Percentiles rank a stretch among this genome's conserved stretches.
These are phyloP conservation scores for Hypoxylon rickii DNA, from an alignment of 495 filamentous ascomycete genomes.

Conservation along the genomic window DNA sequence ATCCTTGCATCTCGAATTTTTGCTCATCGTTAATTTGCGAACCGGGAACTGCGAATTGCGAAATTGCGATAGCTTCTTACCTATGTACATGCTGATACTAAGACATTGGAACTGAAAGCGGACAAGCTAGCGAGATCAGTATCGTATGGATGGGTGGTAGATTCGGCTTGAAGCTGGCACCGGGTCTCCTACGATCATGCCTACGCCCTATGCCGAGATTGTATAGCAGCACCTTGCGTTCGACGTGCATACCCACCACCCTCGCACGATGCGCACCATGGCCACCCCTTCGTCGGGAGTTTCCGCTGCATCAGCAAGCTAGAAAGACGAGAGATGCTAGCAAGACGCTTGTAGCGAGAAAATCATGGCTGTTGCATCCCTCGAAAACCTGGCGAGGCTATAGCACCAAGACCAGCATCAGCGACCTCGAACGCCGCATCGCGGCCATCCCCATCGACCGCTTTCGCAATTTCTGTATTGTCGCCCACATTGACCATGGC, in stretches of 20 bases:
- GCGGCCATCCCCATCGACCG: slow-evolving; percentile 85
- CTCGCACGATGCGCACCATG: slow-evolving; percentile 4
- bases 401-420: slow-evolving; percentile 23
- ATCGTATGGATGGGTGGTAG: slow-evolving; percentile 40
- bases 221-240: slow-evolving; percentile 6
- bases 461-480: slow-evolving; percentile 97
- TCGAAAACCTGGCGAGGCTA: no score
- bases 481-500: slow-evolving; percentile 98
- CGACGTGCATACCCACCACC: not conserved
- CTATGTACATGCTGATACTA: not conserved
- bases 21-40: not conserved
- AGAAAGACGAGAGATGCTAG: slow-evolving; percentile 2
- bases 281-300: not conserved
- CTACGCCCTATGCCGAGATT: slow-evolving; percentile 44
- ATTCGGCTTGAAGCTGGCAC: slow-evolving; percentile 10
- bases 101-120: no score
- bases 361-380: no score
- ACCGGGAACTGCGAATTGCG: no score
- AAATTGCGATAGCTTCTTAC: not conserved
- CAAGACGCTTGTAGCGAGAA: no score
- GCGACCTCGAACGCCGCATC: slow-evolving; percentile 78
- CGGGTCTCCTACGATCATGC: slow-evolving; percentile 45
- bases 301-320: slow-evolving; percentile 9
- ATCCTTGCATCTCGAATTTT: not conserved
- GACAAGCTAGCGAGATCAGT: slow-evolving; percentile 12